Percentiles rank a stretch among this genome's conserved stretches.
These are phyloP conservation scores for Zea mays DNA, from an alignment of 176 grass and related monocot species.

Conservation along the genomic window DNA sequence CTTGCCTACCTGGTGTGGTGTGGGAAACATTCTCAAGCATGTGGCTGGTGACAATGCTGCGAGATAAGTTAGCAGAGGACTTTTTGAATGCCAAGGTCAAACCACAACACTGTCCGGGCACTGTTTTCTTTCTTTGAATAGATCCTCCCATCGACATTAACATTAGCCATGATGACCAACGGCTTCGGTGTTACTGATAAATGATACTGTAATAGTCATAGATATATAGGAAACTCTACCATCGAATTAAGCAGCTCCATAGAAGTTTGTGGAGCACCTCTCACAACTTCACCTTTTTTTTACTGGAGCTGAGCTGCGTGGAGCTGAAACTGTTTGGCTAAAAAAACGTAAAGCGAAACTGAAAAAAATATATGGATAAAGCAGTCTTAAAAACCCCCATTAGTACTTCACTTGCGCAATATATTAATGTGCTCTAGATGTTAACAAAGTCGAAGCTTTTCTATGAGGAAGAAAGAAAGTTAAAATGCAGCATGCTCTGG, in stretches of 20 bases:
- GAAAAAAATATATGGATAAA: no score
- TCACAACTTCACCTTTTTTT: no score
- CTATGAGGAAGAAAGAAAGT: constrained; percentile 7
- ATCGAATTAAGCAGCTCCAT: no score
- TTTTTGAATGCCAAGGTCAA: constrained; percentile 31
- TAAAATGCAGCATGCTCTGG: constrained; percentile 29
- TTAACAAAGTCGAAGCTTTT: neutral
- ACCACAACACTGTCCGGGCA: neutral
- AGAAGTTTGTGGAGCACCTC: no score
- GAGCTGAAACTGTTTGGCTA: no score
- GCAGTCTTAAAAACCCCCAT: no score
- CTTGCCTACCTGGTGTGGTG: neutral
- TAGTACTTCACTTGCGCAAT: no score
- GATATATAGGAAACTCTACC: neutral
- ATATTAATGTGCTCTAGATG: no score
- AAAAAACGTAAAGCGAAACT: no score
- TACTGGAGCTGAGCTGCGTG: no score
- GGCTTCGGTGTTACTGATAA: neutral
- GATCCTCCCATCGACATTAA: neutral
- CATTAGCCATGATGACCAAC: constrained; percentile 24
- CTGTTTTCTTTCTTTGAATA: neutral
- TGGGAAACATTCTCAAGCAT: constrained; percentile 29
- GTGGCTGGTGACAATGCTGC: neutral
- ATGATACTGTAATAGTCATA: neutral
- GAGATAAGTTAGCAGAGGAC: constrained; percentile 12